A percentile compares a stretch with the other conserved stretches of the same genome.
These are phyloP conservation scores for Colletotrichum aenigma DNA, from an alignment of 2,329 filamentous ascomycete genomes.

Conservation along the genomic window DNA sequence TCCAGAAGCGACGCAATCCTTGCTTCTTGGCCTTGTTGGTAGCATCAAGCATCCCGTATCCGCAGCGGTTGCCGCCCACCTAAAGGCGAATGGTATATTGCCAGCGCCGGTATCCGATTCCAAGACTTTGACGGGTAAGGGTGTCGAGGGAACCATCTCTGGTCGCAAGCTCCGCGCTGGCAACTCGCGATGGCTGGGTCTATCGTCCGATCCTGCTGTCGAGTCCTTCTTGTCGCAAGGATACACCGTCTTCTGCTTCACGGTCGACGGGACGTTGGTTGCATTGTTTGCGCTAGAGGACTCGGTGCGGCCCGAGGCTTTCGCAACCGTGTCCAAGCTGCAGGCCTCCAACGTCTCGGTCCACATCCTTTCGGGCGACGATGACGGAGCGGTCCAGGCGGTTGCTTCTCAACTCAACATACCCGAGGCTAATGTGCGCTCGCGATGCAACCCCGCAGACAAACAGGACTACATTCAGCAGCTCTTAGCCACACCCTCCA, in stretches of 20 bases:
- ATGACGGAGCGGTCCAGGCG: slow-evolving; percentile 49
- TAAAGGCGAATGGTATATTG: slow-evolving; percentile 30
- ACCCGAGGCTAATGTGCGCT: slow-evolving; percentile 36
- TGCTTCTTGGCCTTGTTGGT: slow-evolving; percentile 29
- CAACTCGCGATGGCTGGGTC: slow-evolving; percentile 52
- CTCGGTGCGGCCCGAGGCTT: slow-evolving; percentile 46
- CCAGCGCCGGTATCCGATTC: slow-evolving; percentile 29
- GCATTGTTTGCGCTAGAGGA: slow-evolving; percentile 54
- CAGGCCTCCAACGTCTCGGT: slow-evolving; percentile 42
- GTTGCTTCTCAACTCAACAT: slow-evolving; percentile 47
- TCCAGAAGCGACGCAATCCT: not conserved
- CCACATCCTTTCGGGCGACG: slow-evolving; percentile 58
- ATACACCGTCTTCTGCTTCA: slow-evolving; percentile 53
- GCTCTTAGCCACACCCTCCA: slow-evolving; percentile 30
- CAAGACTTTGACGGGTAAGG: slow-evolving; percentile 48
- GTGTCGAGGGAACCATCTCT: slow-evolving; percentile 40
- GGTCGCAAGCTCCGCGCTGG: slow-evolving; percentile 47
- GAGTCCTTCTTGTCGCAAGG: slow-evolving; percentile 36
- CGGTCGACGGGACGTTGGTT: slow-evolving; percentile 34
- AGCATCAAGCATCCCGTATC: slow-evolving; percentile 59
- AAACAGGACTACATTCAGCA: slow-evolving; percentile 49
- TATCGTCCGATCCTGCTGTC: slow-evolving; percentile 35
- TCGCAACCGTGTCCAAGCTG: slow-evolving; percentile 36
- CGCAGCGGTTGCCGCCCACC: slow-evolving; percentile 45
- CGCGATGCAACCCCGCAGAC: slow-evolving; percentile 48